phyloP scores from a whole-genome alignment of 768 basidiomycete genomes.

The Hebeloma cylindrosporum region DNA sequence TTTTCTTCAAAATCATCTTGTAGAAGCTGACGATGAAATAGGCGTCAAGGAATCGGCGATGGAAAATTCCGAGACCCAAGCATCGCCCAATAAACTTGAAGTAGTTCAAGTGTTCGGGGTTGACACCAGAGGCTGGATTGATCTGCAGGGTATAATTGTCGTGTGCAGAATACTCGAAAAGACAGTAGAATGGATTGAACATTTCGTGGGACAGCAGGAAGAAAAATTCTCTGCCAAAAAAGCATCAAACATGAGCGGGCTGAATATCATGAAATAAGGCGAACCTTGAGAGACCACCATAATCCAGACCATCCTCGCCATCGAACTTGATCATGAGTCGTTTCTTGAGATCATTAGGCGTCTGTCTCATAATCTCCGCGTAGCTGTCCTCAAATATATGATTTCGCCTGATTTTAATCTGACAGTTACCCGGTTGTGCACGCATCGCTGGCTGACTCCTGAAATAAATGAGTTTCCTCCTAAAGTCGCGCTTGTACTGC shows the following conservation, averaged over 20 bases:
- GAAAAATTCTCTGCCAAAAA: conserved; percentile 86
- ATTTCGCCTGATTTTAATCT: conserved; percentile 96
- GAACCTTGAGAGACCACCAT: conserved; percentile 94
- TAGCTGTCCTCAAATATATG: conserved; percentile 99
- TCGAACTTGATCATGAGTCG: conserved; percentile 99
- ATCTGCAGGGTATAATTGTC: conserved; percentile 99
- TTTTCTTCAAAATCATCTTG: conserved; percentile 99
- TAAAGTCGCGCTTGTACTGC: conserved; percentile 99
- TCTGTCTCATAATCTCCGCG: conserved; percentile 99
- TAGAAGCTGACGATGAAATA: conserved; percentile 99
- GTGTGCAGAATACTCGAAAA: conserved; percentile 99
- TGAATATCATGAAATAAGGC: conserved; percentile 18
- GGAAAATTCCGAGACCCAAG: conserved; percentile 96
- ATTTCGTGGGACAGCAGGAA: conserved; percentile 99
- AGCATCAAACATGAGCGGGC: background rate
- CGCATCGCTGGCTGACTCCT: conserved; percentile 97
- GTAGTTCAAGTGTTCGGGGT: conserved; percentile 99
- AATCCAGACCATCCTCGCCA: conserved; percentile 98
- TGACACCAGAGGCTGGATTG: conserved; percentile 96
- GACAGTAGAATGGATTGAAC: conserved; percentile 99
- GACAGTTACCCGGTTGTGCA: conserved; percentile 97
- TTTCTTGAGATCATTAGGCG: conserved; percentile 98
- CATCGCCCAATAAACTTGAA: conserved; percentile 99
- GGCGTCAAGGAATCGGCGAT: conserved; percentile 96
- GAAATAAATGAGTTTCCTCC: conserved; percentile 99